Percentiles rank a stretch among this genome's conserved stretches.
phyloP scores from a whole-genome alignment of 305 asterid genomes.

The Solanum chacoense region DNA sequence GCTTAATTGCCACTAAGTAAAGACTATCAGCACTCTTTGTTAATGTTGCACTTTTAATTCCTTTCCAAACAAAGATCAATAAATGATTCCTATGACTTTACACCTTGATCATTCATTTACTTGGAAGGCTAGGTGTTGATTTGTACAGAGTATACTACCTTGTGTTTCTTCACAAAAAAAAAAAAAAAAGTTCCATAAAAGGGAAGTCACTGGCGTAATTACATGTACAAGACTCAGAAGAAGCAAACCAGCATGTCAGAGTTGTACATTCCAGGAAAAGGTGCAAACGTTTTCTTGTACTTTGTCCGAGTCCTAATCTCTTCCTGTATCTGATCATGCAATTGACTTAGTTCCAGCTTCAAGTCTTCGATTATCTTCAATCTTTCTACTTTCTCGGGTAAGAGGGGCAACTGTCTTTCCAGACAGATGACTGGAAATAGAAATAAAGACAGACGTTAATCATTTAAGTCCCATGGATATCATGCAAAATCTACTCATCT shows the following conservation, averaged over 20 bases:
- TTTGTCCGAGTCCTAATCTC: neutral
- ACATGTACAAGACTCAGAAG: neutral
- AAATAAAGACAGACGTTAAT: neutral
- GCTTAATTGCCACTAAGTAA: no score
- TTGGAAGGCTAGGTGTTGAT: neutral
- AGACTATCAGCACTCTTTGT: no score
- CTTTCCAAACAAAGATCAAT: neutral
- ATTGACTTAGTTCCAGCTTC: neutral
- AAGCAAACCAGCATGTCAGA: neutral
- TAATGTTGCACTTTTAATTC: neutral
- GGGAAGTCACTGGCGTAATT: neutral
- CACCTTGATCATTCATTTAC: neutral
- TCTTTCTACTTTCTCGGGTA: neutral
- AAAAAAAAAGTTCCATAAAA: neutral
- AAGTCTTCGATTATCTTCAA: neutral
- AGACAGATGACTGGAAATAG: conserved; percentile 2
- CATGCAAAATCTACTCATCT: neutral
- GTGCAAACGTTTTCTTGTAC: neutral
- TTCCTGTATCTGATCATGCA: neutral
- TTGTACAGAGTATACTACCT: neutral
- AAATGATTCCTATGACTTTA: neutral
- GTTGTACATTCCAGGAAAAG: neutral
- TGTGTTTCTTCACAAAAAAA: neutral
- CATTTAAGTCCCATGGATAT: neutral
- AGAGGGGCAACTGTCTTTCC: neutral